Base-by-base conservation (phyloP, 371 early-diverging fungal species). In the Dinochytrium kinnereticum region DNA sequence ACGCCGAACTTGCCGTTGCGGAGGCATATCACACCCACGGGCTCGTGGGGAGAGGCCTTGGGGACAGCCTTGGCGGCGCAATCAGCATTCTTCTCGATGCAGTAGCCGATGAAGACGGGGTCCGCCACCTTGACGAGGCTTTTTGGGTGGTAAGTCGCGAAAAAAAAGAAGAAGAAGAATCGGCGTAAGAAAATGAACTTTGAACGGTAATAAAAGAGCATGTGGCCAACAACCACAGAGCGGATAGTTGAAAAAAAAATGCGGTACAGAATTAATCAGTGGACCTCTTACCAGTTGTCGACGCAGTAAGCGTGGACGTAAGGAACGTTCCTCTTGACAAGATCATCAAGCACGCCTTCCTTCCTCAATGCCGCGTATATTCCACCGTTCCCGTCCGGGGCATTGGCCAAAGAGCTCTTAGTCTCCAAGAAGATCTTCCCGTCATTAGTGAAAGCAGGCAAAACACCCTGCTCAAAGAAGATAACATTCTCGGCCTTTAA, bases 1-100 rank as follows among this genome's bases (percentile, higher is more conserved):
- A 98, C 97, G 73, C 89, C 90, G 76, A 90, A 93, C 71, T 89
- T 88, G 40, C 89, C 85, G 81, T 95, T 88, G 70, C 94, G 91
- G 68, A 91, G 81, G 80, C 96, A 96, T 73, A 98, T 91, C 59
- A 98, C 95, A 74, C 98, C 98, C 24, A 98, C 98, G 64, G 94
- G 90, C 83, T 98, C 98, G 68, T 90, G 87, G 59, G 96, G 93
- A 69, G 85, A 77, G 26, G 74, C 69, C 81, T 97, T 98, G 75
- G 91, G 91, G 26, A 96, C 97, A 13, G 92, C 93, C 86, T 97
- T 95, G 76, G 93, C 95, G 68, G 97, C 98, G 82, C 96, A 96
- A 64, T 96, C 93, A 40, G 98, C 95, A 64, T 90, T 87, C 76
- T 92, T 91, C 68, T 80, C 84, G 51, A 93, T 88, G 76, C 92